Conservation (phyloP, 2,329 filamentous ascomycete species). For the Diaporthe vexans region DNA sequence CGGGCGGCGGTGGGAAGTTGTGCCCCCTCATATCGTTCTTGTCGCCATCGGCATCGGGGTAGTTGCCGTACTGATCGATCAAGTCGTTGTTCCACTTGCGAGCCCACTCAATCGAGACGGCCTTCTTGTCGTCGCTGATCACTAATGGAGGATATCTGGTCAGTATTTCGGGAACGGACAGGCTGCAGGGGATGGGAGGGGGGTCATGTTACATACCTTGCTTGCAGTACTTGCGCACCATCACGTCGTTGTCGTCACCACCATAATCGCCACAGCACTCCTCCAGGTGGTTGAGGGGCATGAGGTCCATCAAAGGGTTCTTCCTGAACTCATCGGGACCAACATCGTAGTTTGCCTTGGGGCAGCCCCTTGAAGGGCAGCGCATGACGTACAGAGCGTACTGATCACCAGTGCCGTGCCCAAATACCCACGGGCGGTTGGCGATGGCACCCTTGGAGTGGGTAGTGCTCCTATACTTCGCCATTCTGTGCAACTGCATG, state of each 20-base stretch:
- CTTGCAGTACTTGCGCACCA: constrained; percentile 7
- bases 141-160: not conserved
- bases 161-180: not conserved
- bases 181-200: no score
- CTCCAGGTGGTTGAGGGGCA: not conserved
- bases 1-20: not conserved
- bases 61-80: not conserved
- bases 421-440: constrained; percentile 5
- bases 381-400: constrained; percentile 27
- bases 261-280: not conserved
- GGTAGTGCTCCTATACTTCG: not conserved
- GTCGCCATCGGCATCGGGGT: no score
- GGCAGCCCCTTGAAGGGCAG: constrained; percentile 4
- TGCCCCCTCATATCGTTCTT: not conserved
- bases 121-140: constrained; percentile 21
- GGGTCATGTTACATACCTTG: not conserved
- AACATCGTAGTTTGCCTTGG: not conserved
- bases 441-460: not conserved
- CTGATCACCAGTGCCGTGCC: not conserved
- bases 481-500: not conserved
- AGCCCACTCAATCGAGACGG: constrained; percentile 13
- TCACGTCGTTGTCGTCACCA: not conserved
- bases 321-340: not conserved
- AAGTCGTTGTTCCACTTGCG: constrained; percentile 1
- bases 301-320: not conserved